Base-by-base conservation (phyloP, 495 filamentous ascomycete genomes). In the Penicillium ochrochloron region DNA sequence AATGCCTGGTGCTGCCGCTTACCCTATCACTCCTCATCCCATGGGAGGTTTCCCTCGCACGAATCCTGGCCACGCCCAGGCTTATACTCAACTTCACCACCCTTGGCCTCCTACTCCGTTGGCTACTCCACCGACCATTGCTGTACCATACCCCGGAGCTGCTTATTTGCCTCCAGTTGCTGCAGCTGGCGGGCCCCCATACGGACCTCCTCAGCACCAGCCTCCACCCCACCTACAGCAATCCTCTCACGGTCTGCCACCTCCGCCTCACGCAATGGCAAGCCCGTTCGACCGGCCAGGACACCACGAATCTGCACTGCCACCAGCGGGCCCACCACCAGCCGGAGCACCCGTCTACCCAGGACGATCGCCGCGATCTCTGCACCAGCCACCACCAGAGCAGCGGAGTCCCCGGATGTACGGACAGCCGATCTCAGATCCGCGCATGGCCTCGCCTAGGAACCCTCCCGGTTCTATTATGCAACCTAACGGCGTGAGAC, bases 31-130 rank as follows among this genome's bases (percentile, higher is more conserved):
- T 39, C 80, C 85, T 21, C 82, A 85, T 27, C 80, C 76, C 66
- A 80, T 87, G 74, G 69, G 78, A 54, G 76, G 79, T 54, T 81
- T 82, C 73, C 73, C 84, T 62, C 78, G 82, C 39, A 73, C 83
- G 65, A 76, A 19, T 5, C n/a, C 53, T 9, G 33, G n/a, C n/a
- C 83, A 39, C 70, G 80, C 58, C 75, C 83, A 17, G 79, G 80
- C 25, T 73, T 77, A 60, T 84, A 85, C 62, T 63, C 74, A 11
- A 73, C 78, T 33, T 80, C 82, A 33, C 88, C 53, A 88, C 63
- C 77, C 72, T 27, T 92, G 89, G 89, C 85, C 89, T 7, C 87
- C 86, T n/a, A 89, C 86, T 7, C 86, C 89, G 8, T 59, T 82
- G 52, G 75, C 74, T 10, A 83, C 81, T 25, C 82, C 80, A 14